Evolutionary conservation across 148 eudicot species (phyloP).

Genomic region (Vaccinium vitisidaea): DNA sequence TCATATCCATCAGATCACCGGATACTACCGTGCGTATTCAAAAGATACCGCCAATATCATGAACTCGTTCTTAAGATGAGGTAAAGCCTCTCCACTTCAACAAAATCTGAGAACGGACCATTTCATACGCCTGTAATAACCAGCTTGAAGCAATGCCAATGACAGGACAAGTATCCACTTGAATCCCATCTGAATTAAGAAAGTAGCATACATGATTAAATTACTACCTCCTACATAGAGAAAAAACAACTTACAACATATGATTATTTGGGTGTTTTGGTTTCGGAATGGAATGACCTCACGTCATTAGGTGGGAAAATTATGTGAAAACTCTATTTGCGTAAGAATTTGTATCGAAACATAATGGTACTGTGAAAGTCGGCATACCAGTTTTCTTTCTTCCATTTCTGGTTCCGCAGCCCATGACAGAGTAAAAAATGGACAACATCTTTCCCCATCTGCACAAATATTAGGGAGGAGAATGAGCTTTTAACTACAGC

Average conservation of each 20-base stretch:
- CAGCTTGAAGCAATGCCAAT: slow-evolving; percentile 77
- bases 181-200: slow-evolving; percentile 69
- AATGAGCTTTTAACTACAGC: not conserved
- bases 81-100: too few relatives aligned
- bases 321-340: not conserved
- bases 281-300: not conserved
- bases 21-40: too few relatives aligned
- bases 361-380: not conserved
- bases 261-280: not conserved
- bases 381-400: slow-evolving; percentile 80
- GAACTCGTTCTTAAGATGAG: too few relatives aligned
- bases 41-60: too few relatives aligned
- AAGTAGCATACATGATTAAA: not conserved
- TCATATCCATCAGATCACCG: too few relatives aligned
- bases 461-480: slow-evolving; percentile 21
- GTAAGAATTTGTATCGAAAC: not conserved
- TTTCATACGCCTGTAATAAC: slow-evolving; percentile 73
- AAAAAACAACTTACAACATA: not conserved
- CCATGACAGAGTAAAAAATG: slow-evolving; percentile 61
- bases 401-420: slow-evolving; percentile 97
- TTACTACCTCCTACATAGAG: not conserved
- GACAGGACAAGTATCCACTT: slow-evolving; percentile 83
- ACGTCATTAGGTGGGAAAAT: not conserved
- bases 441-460: slow-evolving; percentile 98
- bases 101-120: slow-evolving; percentile 80